These are phyloP conservation scores for Xylaria sp. DNA, from an alignment of 2,329 filamentous ascomycete genomes.

Conservation along the genomic window DNA sequence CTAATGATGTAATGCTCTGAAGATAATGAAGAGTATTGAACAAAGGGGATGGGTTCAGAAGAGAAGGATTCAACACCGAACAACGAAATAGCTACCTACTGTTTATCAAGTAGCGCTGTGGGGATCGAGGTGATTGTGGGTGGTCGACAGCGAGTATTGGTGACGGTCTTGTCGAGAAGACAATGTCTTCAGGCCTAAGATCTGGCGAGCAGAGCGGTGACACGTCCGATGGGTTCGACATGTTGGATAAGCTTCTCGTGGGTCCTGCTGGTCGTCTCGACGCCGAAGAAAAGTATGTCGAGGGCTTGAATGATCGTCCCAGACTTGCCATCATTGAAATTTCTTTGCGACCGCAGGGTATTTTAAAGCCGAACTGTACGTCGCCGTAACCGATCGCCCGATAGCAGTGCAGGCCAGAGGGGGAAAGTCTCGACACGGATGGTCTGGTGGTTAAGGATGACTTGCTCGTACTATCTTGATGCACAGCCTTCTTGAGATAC, in stretches of 20 bases:
- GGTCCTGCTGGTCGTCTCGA: constrained; percentile 58
- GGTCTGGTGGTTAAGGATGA: constrained; percentile 4
- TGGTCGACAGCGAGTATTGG: constrained; percentile 41
- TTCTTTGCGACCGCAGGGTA: constrained; percentile 2
- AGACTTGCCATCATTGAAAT: constrained; percentile 57
- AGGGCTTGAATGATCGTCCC: constrained; percentile 60
- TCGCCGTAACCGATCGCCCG: constrained; percentile 18
- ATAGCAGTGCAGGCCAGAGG: neutral
- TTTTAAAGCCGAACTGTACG: constrained; percentile 14
- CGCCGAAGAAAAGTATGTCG: constrained; percentile 54
- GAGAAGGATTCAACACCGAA: neutral
- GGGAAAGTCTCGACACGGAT: neutral
- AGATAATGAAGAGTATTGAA: neutral
- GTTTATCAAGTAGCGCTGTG: constrained; percentile 39
- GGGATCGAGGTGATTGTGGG: constrained; percentile 28
- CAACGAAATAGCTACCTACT: constrained; percentile 33
- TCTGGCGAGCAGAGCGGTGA: constrained; percentile 51
- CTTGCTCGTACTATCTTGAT: constrained; percentile 11
- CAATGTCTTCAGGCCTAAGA: constrained; percentile 48
- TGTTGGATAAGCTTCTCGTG: constrained; percentile 56
- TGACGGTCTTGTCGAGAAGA: constrained; percentile 51
- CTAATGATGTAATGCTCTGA: neutral
- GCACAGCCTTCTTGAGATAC: constrained; percentile 22
- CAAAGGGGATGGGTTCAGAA: neutral
- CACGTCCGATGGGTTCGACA: constrained; percentile 60